Evolutionary conservation across 2,329 filamentous ascomycete genomes (phyloP).

Genomic region (Fusarium devonianum): DNA sequence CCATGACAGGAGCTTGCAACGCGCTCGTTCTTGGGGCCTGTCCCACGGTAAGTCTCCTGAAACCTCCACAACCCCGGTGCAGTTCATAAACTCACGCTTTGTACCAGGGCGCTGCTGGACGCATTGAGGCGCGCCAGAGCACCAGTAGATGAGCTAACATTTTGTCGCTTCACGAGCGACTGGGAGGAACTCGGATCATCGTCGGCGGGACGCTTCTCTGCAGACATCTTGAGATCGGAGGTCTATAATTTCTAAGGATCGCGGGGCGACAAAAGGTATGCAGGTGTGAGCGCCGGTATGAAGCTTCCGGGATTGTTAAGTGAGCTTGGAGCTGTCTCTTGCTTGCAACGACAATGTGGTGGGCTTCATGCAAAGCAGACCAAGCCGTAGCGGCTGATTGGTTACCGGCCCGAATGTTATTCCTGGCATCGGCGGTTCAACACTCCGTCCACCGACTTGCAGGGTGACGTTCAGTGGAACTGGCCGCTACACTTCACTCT

Average conservation of each 20-base stretch:
- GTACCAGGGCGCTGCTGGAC: slow-evolving; percentile 57
- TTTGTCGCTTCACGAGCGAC: slow-evolving; percentile 89
- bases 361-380: slow-evolving; percentile 31
- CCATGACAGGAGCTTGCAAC: slow-evolving; percentile 91
- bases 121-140: slow-evolving; percentile 61
- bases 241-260: neutral
- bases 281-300: slow-evolving; percentile 8
- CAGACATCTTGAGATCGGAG: slow-evolving; percentile 69
- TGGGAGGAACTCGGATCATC: slow-evolving; percentile 81
- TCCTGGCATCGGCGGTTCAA: slow-evolving; percentile 40
- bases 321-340: slow-evolving; percentile 24
- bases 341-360: slow-evolving; percentile 22
- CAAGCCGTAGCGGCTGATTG: slow-evolving; percentile 38
- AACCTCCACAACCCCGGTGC: neutral
- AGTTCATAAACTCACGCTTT: slow-evolving; percentile 52
- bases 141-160: slow-evolving; percentile 60
- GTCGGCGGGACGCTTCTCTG: slow-evolving; percentile 90
- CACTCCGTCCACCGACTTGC: slow-evolving; percentile 36
- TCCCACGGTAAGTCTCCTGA: slow-evolving; percentile 21
- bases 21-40: slow-evolving; percentile 82
- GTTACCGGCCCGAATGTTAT: slow-evolving; percentile 47
- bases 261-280: slow-evolving; percentile 17
- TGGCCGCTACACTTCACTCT: slow-evolving; percentile 24
- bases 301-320: slow-evolving; percentile 11
- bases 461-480: slow-evolving; percentile 31